These are phyloP conservation scores for Myxozyma melibiosi DNA, from an alignment of 805 yeast species.

Conservation along the genomic window DNA sequence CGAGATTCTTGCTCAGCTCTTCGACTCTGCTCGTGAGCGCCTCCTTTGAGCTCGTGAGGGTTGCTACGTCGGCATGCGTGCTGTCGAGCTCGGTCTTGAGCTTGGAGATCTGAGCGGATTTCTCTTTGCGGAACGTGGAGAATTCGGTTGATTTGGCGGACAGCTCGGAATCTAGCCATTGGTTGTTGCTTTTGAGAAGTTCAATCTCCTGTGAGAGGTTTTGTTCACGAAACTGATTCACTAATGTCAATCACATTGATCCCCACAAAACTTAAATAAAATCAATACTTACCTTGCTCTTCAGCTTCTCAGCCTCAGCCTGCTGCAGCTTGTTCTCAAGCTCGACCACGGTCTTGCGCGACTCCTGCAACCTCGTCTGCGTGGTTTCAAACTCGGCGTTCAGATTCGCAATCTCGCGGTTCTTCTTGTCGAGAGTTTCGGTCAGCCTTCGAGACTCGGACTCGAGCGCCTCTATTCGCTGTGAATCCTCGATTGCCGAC, in stretches of 20 bases:
- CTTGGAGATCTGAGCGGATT: constrained; percentile 40
- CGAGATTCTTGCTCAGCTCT: constrained; percentile 46
- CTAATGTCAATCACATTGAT: not conserved
- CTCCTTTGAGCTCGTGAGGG: constrained; percentile 40
- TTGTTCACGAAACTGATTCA: constrained; percentile 43
- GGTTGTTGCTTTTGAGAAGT: constrained; percentile 47
- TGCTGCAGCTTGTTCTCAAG: constrained; percentile 45
- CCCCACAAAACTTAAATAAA: not conserved
- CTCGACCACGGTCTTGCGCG: constrained; percentile 49
- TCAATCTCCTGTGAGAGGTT: constrained; percentile 49
- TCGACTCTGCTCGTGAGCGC: constrained; percentile 44
- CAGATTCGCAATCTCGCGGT: constrained; percentile 39
- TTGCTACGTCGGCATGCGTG: constrained; percentile 41
- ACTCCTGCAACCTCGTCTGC: constrained; percentile 43
- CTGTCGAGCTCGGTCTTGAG: constrained; percentile 46
- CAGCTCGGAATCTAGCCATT: constrained; percentile 48
- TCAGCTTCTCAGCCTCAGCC: constrained; percentile 39
- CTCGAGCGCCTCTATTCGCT: constrained; percentile 30
- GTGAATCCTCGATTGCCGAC: not conserved
- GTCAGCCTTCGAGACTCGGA: constrained; percentile 38
- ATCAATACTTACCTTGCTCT: constrained; percentile 28
- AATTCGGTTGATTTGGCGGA: constrained; percentile 42
- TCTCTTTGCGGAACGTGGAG: constrained; percentile 39
- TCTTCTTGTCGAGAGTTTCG: constrained; percentile 40
- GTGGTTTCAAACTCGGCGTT: constrained; percentile 47